These are phyloP conservation scores for Immersiporthe knoxdaviesiana DNA, from an alignment of 2,329 filamentous ascomycete species.

Conservation along the genomic window DNA sequence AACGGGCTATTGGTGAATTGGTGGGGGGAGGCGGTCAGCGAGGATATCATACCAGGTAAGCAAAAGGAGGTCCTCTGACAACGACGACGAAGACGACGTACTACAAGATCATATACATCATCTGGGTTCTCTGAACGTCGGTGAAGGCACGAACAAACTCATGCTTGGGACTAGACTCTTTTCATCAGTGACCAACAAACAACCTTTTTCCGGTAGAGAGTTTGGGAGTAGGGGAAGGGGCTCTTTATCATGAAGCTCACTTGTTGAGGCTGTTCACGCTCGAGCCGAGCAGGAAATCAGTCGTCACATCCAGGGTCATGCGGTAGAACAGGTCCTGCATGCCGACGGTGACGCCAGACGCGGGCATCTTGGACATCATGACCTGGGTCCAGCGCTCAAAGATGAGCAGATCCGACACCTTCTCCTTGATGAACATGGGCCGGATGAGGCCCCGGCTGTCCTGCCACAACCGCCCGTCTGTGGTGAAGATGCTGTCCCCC, in stretches of 20 bases:
- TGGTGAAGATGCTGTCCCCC: constrained; percentile 60
- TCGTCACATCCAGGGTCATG: constrained; percentile 68
- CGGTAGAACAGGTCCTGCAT: constrained; percentile 66
- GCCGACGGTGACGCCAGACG: constrained; percentile 58
- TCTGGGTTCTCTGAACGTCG: constrained; percentile 70
- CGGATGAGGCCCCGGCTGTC: constrained; percentile 56
- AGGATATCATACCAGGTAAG: not conserved
- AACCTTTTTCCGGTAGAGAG: not conserved
- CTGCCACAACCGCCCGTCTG: constrained; percentile 57
- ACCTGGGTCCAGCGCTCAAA: constrained; percentile 64
- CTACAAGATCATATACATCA: constrained; percentile 57
- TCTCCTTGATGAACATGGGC: constrained; percentile 55
- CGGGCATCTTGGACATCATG: constrained; percentile 62
- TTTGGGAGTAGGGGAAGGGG: too few species aligned
- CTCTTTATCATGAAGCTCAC: constrained; percentile 35
- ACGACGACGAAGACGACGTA: constrained; percentile 32
- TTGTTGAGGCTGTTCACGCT: constrained; percentile 52
- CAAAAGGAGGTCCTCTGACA: not conserved
- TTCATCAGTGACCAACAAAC: constrained; percentile 28
- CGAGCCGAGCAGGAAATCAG: constrained; percentile 69
- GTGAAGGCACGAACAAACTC: constrained; percentile 72
- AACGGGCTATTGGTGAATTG: constrained; percentile 53
- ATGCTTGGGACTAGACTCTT: constrained; percentile 50
- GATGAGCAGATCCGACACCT: constrained; percentile 53
- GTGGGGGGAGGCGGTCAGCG: not conserved